Base-by-base conservation (phyloP, 2,329 filamentous ascomycete genomes). In the Thelonectria rubi region DNA sequence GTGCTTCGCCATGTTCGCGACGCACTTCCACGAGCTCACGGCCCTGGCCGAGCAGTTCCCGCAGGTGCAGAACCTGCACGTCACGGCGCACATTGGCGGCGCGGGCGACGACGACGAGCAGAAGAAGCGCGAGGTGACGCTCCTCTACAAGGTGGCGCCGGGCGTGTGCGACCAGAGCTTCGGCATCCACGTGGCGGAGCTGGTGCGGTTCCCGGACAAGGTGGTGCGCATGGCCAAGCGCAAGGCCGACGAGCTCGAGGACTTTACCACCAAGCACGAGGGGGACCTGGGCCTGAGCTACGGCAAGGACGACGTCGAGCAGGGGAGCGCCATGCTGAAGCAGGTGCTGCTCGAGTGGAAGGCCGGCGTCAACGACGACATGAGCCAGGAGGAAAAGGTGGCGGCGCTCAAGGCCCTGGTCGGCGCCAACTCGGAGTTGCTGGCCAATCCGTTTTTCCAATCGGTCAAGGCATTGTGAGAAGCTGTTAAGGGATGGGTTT, bases 201-300 rank as follows among this genome's bases (percentile, higher is more conserved):
- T 99, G 6, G 95, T 99, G 18, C 88, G 94, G 46, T 99, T 99
- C 80, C 95, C 95, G 0, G 90, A 93, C 70, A 99, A 99, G 80
- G 96, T 99, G 15, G 91, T 99, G 63, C 93, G 93, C 66, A 99
- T 99, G 96, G 95, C 95, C n/a, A 97, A 97, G 80, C 88, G 95
- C 70, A 99, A 99, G 81, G 95, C 95, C 0, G 95, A 98, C 76
- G 96, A 99, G 82, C 84, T 99, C 37, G 95, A 99, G 76, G 95
- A 99, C 76, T 99, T 99, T 72, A 91, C 91, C 0, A 86, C 86
- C 52, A 94, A 93, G 79, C 88, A 92, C 70, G 89, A 91, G 64
- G n/a, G n/a, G n/a, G 83, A 84, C 46, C 71, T 82, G 7, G 81
- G 82, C 8, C 77, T 85, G 45, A 80, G 86, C 68, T 93, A 92